Base-by-base conservation (phyloP, 116 monocot species). In the Cymodocea nodosa region DNA sequence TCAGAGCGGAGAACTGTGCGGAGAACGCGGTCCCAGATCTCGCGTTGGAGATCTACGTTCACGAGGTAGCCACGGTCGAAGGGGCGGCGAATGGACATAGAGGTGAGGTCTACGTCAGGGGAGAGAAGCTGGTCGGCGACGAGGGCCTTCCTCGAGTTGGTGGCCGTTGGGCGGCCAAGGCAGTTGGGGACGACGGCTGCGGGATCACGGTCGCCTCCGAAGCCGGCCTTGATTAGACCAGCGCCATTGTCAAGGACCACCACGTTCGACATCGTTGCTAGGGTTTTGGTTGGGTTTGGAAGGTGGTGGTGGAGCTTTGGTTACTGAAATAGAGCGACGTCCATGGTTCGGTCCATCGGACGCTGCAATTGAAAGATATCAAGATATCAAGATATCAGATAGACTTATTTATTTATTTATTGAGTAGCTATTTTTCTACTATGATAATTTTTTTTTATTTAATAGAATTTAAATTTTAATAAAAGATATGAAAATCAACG, bases 201-300 rank as follows among this genome's bases (percentile, higher is more conserved):
- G 5, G 94, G 90, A 57, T 90, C 87, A 52, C 68, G 66, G 19
- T 95, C 94, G 25, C 90, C 94, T 39, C 70, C 94, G 83, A 90
- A 87, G 22, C 94, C 94, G 8, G 90, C 90, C 75, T 95, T 95
- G 35, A 78, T 60, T 20, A 95, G 90, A 12, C 94, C 90, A 22
- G 77, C 94, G 74, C 90, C 94, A 63, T 95, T 95, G 78, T 95
- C 95, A 23, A 95, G 66, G 40, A 90, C 89, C 61, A 89, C 84
- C 25, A 82, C 86, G 40, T 20, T 69, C 44, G 69, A 75, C 62
- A 61, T 60, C 10, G 67, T 8, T 22, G 35, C 5, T 30, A 23
- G 9, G 22, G 50, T 64, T 49, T 19, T 18, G 24, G 50, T 30
- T 12, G 65, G 34, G 60, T 35, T 60, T 54, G 53, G 53, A 53